Percentiles rank a stretch among this genome's conserved stretches.
Conservation (phyloP, 139 green algal genomes). For the Microglena sp. region DNA sequence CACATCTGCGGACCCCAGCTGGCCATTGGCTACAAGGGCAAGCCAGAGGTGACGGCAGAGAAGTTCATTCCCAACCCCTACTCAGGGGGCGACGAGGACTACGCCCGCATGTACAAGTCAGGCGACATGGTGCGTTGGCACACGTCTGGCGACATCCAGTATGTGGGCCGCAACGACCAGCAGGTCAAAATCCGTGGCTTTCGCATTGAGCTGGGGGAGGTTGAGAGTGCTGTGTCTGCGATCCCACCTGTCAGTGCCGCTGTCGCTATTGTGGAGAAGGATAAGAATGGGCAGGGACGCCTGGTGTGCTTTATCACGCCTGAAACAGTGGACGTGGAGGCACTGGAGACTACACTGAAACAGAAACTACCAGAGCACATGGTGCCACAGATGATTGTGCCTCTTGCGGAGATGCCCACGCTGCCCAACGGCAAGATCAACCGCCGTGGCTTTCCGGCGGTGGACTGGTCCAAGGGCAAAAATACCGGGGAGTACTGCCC, state of each 20-base stretch:
- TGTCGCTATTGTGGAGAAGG: background rate
- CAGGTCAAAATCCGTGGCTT: conserved; percentile 49
- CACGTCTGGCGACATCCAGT: conserved; percentile 16
- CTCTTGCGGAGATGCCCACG: background rate
- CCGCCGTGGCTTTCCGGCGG: background rate
- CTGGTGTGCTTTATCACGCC: background rate
- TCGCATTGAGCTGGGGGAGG: conserved; percentile 49
- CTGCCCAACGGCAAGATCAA: background rate
- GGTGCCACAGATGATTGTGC: background rate
- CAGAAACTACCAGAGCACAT: background rate
- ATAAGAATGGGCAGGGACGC: background rate
- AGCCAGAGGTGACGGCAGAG: background rate
- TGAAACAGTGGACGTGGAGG: background rate
- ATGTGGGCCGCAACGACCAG: conserved; percentile 30
- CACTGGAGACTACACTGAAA: background rate
- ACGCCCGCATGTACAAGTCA: conserved; percentile 28
- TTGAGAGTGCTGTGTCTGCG: conserved; percentile 19
- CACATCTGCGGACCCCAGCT: conserved; percentile 23
- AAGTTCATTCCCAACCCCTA: background rate
- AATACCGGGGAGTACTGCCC: too few species aligned
- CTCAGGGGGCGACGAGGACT: conserved; percentile 3
- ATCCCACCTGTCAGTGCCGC: background rate
- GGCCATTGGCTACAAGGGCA: background rate
- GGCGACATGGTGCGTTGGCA: conserved; percentile 33
- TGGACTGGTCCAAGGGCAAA: background rate